phyloP scores from a whole-genome alignment of 768 basidiomycete species.

The Rhodotorula taiwanensis region DNA sequence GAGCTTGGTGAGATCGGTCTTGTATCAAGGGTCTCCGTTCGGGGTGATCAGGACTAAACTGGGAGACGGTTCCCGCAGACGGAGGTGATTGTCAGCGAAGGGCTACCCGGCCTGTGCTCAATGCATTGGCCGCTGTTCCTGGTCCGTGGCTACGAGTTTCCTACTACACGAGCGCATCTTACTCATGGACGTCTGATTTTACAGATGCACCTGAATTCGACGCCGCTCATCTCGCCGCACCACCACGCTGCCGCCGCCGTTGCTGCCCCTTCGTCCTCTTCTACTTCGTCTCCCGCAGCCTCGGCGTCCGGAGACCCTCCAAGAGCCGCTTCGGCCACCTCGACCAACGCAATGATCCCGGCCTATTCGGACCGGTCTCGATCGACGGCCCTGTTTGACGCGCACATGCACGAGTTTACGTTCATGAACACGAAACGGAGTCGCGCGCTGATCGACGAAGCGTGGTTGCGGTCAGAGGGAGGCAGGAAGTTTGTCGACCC shows the following conservation, averaged over 20 bases:
- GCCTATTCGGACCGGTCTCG: conserved; percentile 3
- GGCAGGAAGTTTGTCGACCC: conserved; percentile 15
- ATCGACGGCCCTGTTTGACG: conserved; percentile 11
- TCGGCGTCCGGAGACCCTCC: too few species aligned
- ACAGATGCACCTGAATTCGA: conserved; percentile 27
- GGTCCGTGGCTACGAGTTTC: background rate
- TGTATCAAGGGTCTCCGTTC: too few species aligned
- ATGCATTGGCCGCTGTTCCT: conserved; percentile 24
- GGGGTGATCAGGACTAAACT: too few species aligned
- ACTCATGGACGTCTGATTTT: background rate
- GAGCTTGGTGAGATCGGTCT: conserved; percentile 6
- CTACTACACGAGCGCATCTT: too few species aligned
- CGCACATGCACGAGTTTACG: conserved; percentile 14
- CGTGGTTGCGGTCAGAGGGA: conserved; percentile 5
- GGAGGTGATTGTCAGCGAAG: conserved; percentile 12
- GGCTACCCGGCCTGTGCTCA: conserved; percentile 14
- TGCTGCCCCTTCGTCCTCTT: too few species aligned
- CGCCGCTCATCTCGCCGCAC: conserved; percentile 14
- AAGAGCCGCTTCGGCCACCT: too few species aligned
- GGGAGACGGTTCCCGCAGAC: too few species aligned
- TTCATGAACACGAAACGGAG: conserved; percentile 24
- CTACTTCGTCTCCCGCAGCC: too few species aligned
- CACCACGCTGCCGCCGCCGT: too few species aligned
- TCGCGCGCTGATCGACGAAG: conserved; percentile 10
- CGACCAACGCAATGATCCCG: background rate